Percentiles rank a stretch among this genome's conserved stretches.
phyloP scores from a whole-genome alignment of 495 filamentous ascomycete genomes.

The Apodospora peruviana region DNA sequence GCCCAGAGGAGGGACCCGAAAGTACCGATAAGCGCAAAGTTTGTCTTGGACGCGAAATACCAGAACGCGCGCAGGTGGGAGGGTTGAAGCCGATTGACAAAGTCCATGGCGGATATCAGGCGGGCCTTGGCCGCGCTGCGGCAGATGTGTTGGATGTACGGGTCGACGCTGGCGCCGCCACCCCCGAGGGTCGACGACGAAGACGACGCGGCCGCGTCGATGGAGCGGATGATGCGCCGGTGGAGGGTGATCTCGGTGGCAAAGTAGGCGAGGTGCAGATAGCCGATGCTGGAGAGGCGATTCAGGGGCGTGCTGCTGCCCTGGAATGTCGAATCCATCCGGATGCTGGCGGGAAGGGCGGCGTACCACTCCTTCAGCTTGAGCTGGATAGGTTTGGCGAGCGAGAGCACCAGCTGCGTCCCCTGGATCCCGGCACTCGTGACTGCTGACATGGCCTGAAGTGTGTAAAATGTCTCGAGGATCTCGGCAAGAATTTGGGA shows the following conservation, averaged over 20 bases:
- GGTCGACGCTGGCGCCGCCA: conserved; percentile 40
- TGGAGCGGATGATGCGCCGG: conserved; percentile 70
- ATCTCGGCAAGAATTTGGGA: conserved; percentile 74
- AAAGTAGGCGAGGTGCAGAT: conserved; percentile 78
- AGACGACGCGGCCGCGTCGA: conserved; percentile 35
- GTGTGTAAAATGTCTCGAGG: conserved; percentile 73
- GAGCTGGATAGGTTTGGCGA: conserved; percentile 78
- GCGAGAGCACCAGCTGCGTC: conserved; percentile 60
- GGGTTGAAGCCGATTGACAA: conserved; percentile 67
- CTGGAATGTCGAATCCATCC: conserved; percentile 57
- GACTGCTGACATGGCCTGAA: conserved; percentile 52
- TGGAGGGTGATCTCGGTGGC: conserved; percentile 83
- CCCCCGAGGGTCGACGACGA: conserved; percentile 6
- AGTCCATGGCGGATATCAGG: conserved; percentile 71
- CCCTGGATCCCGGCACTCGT: conserved; percentile 45
- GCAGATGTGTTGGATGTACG: conserved; percentile 87
- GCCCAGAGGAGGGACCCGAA: conserved; percentile 81
- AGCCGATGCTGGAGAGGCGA: conserved; percentile 59
- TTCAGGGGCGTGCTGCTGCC: conserved; percentile 21
- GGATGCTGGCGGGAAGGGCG: conserved; percentile 55
- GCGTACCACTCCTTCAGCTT: conserved; percentile 79
- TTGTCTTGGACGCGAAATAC: conserved; percentile 77
- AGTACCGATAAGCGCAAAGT: conserved; percentile 76
- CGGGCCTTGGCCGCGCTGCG: conserved; percentile 83
- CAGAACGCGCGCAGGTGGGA: conserved; percentile 70